These are phyloP conservation scores for Chenopodium formosanum DNA, from an alignment of 148 eudicot genomes.

Conservation along the genomic window DNA sequence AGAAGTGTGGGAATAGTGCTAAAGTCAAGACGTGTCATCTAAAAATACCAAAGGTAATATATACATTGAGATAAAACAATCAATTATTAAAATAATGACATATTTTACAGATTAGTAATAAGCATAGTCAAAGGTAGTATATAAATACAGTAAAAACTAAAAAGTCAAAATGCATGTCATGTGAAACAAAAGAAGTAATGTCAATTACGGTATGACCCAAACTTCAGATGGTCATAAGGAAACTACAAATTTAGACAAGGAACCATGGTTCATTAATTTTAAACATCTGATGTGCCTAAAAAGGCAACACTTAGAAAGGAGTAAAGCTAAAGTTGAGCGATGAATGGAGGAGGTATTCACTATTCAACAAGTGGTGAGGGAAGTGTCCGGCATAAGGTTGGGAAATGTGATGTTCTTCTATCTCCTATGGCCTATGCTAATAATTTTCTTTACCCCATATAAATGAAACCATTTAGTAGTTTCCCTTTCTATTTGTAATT, in stretches of 20 bases:
- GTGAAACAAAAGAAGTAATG: too few species aligned
- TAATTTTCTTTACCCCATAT: not conserved
- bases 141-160: too few species aligned
- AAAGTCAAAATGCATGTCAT: too few species aligned
- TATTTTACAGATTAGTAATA: too few species aligned
- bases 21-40: too few species aligned
- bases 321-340: not conserved
- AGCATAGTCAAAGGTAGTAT: too few species aligned
- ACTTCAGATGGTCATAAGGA: not conserved
- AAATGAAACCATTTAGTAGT: not conserved
- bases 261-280: not conserved
- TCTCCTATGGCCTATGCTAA: not conserved
- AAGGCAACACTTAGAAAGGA: not conserved
- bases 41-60: too few species aligned
- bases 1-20: too few species aligned
- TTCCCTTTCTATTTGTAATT: not conserved
- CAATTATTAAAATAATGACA: too few species aligned
- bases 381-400: not conserved
- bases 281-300: not conserved
- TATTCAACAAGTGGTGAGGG: not conserved
- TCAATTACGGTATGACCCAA: not conserved
- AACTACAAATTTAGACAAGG: not conserved
- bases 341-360: not conserved
- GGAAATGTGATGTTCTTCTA: not conserved
- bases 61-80: too few species aligned